Conservation (phyloP, 2,329 filamentous ascomycete genomes). For the Pyrenochaeta sp. region DNA sequence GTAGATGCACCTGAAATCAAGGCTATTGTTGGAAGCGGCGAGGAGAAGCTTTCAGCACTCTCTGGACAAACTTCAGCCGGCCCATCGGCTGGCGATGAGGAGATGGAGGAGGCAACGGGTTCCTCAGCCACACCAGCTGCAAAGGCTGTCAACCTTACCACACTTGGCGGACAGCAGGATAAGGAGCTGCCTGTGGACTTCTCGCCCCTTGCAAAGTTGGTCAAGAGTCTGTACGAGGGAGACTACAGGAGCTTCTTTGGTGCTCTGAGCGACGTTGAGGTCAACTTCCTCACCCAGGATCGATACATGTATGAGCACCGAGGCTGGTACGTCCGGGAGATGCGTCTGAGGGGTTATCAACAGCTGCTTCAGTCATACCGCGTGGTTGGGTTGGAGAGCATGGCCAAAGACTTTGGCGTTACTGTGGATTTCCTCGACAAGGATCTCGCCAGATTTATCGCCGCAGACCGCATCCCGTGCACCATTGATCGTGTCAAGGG, state of each 20-base stretch:
- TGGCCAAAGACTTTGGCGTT: constrained; percentile 97
- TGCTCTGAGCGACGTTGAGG: constrained; percentile 87
- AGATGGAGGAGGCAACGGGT: constrained; percentile 67
- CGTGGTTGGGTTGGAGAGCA: constrained; percentile 94
- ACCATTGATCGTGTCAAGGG: constrained; percentile 97
- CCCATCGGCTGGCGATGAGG: constrained; percentile 77
- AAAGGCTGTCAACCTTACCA: constrained; percentile 87
- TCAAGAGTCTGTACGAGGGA: constrained; percentile 90
- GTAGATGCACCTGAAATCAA: constrained; percentile 98
- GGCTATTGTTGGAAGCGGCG: constrained; percentile 88
- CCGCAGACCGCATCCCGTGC: constrained; percentile 90
- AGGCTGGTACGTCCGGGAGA: constrained; percentile 97
- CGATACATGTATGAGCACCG: constrained; percentile 96
- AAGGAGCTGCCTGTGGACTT: constrained; percentile 87
- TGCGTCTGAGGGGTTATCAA: constrained; percentile 95
- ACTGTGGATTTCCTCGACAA: constrained; percentile 95
- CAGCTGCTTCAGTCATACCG: constrained; percentile 97
- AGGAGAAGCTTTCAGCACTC: constrained; percentile 85
- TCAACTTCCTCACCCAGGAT: constrained; percentile 91
- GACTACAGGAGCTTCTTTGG: constrained; percentile 95
- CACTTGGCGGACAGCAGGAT: constrained; percentile 80
- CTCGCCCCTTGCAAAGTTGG: constrained; percentile 82
- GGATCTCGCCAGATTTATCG: constrained; percentile 96
- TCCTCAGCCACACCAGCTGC: constrained; percentile 62
- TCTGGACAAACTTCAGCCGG: constrained; percentile 82